Evolutionary conservation across 2,329 filamentous ascomycete species (phyloP), one percentile per base, ranked within the genome.

Genomic region (Trichophyton rubrum): DNA sequence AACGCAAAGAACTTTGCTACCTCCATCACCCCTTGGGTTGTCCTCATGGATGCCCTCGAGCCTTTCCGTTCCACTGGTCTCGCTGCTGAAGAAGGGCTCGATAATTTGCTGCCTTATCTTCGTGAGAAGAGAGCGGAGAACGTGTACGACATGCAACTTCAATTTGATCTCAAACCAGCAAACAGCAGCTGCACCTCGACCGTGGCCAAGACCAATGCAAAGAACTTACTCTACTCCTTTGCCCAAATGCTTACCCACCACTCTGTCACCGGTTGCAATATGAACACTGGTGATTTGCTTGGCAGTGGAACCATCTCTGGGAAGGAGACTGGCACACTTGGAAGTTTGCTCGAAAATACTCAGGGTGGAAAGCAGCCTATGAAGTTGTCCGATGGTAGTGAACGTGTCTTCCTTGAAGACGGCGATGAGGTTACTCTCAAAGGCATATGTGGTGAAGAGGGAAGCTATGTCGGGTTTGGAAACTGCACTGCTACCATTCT

Each of bases 1-100:
- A 90, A 89, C 63, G 80, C 84, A 24, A 93, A 95, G 80, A 92
- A 91, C 71, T 92, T 93, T 68, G 86, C 81, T 2, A 89, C 87
- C 0, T 87, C 82, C 0, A 86, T 93, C 66, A 88, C 84, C 62
- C 82, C 88, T 0, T 93, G 89, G 89, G 82, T 93, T 1, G 86
- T 93, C 3, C 76, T 89, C 11, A 80, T 85, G 35, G 88, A 91
- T 69, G 88, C 89, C 0, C 75, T 93, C 35, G 87, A 88, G 70
- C 85, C 84, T 0, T 88, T 87, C 73, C 75, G 80, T 40, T 74
- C 77, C 0, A 67, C 74, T 7, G 83, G 81, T 4, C 70, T 87
- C 2, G 55, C 55, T 15, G 55, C 55, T 3, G 75, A 76, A 61
- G 71, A 73, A 6, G 71, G 78, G 17, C 84, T 83, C 63, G 75